Conservation (phyloP, 192 early-diverging fungal genomes). For the Mortierella hygrophila region DNA sequence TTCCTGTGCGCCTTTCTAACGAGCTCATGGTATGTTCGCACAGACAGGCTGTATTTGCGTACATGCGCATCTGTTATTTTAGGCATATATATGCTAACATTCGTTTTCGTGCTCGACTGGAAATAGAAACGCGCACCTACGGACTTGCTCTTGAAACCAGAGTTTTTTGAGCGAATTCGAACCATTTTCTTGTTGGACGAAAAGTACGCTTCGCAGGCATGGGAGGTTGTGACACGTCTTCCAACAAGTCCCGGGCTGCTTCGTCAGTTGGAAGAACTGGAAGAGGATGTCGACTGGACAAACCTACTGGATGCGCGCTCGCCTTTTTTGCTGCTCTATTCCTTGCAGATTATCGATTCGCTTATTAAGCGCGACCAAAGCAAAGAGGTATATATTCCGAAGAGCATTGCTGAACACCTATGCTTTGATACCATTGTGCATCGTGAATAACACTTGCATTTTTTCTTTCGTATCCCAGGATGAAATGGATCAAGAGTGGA, state of each 20-base stretch:
- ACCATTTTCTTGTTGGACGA: constrained; percentile 58
- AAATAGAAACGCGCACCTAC: constrained; percentile 47
- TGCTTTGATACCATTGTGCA: neutral
- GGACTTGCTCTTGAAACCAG: constrained; percentile 52
- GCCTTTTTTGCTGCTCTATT: constrained; percentile 60
- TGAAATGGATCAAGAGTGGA: constrained; percentile 37
- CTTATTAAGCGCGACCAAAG: constrained; percentile 54
- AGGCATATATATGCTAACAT: neutral
- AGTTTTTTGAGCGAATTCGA: constrained; percentile 59
- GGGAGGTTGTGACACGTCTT: constrained; percentile 43
- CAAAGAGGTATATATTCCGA: constrained; percentile 15
- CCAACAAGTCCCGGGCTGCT: constrained; percentile 54
- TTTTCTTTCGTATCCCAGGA: constrained; percentile 8
- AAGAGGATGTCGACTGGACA: constrained; percentile 50
- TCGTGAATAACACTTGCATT: too few species aligned
- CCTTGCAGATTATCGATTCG: constrained; percentile 57
- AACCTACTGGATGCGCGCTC: constrained; percentile 55
- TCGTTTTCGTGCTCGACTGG: neutral
- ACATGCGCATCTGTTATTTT: neutral
- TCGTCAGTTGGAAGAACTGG: constrained; percentile 34
- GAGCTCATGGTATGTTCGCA: neutral
- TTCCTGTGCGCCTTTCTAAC: neutral
- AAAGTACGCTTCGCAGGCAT: constrained; percentile 61
- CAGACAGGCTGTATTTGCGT: neutral
- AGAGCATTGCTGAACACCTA: neutral